Percentiles rank a stretch among this genome's conserved stretches.
Evolutionary conservation across 192 early-diverging fungal genomes (phyloP).

Genomic region (Podila epicladia): DNA sequence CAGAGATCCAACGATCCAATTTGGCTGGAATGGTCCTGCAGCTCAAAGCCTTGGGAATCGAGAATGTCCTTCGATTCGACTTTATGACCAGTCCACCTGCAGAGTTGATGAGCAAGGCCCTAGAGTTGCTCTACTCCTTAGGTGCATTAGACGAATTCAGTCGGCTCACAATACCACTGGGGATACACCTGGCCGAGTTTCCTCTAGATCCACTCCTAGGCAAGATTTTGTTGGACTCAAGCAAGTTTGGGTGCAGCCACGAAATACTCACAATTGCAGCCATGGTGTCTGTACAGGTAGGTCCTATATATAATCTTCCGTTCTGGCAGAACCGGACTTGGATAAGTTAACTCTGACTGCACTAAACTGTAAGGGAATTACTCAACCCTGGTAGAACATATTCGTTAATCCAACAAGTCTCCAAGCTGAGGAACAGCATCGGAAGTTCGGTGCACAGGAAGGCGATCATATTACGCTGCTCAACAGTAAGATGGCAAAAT

Average conservation of each 20-base stretch:
- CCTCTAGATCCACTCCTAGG: conserved; percentile 79
- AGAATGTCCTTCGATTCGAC: conserved; percentile 82
- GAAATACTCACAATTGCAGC: conserved; percentile 85
- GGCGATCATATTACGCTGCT: conserved; percentile 72
- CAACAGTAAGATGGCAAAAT: conserved; percentile 39
- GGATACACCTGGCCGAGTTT: conserved; percentile 76
- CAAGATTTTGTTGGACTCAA: conserved; percentile 71
- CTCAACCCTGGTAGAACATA: conserved; percentile 42
- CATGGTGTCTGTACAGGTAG: conserved; percentile 79
- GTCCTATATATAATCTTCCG: background rate
- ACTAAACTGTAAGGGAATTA: background rate
- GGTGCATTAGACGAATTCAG: conserved; percentile 78
- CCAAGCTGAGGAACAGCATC: conserved; percentile 60
- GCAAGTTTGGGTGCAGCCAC: conserved; percentile 70
- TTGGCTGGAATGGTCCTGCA: conserved; percentile 74
- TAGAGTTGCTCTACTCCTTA: conserved; percentile 80
- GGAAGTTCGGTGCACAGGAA: conserved; percentile 81
- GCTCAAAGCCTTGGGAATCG: conserved; percentile 83
- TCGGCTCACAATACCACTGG: conserved; percentile 75
- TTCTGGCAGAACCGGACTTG: background rate
- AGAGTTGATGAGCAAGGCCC: conserved; percentile 71
- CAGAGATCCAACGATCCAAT: conserved; percentile 91
- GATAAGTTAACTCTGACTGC: background rate
- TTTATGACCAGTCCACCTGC: conserved; percentile 82
- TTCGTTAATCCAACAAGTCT: conserved; percentile 54